Evolutionary conservation across 768 basidiomycete species (phyloP).

Genomic region (Mycena metata): DNA sequence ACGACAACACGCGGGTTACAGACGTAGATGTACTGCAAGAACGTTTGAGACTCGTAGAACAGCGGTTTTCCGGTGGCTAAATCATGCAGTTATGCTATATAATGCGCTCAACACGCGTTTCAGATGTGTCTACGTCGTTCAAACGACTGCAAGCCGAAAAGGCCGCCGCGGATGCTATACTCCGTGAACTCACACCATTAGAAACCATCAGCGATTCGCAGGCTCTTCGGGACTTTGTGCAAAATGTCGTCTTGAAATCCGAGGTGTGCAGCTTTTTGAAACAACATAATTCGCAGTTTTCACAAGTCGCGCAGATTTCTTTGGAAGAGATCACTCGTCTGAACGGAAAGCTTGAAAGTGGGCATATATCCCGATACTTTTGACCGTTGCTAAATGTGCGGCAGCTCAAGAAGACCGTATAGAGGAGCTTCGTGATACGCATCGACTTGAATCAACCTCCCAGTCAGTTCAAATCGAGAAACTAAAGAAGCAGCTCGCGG

Average conservation of each 20-base stretch:
- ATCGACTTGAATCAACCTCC: constrained; percentile 83
- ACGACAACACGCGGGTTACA: background rate
- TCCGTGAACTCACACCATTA: constrained; percentile 80
- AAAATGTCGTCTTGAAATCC: constrained; percentile 73
- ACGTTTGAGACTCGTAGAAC: constrained; percentile 78
- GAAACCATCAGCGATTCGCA: constrained; percentile 73
- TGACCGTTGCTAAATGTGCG: constrained; percentile 22
- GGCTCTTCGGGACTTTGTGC: constrained; percentile 80
- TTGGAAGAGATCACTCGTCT: constrained; percentile 87
- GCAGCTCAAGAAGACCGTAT: constrained; percentile 88
- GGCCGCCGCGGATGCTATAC: constrained; percentile 71
- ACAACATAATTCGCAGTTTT: constrained; percentile 10
- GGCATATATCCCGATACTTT: constrained; percentile 39
- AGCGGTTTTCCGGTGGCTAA: constrained; percentile 77
- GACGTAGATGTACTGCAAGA: constrained; percentile 74
- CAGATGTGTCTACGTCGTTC: constrained; percentile 85
- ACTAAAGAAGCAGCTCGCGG: constrained; percentile 75
- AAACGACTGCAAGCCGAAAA: constrained; percentile 83
- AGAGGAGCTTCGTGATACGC: constrained; percentile 88
- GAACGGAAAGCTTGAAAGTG: constrained; percentile 79
- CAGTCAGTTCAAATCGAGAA: constrained; percentile 81
- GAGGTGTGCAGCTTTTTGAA: constrained; percentile 66
- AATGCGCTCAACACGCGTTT: constrained; percentile 25
- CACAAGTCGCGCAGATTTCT: constrained; percentile 59
- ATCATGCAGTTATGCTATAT: background rate